phyloP scores from a whole-genome alignment of 495 filamentous ascomycete species.

The Corynascus novoguineensis region DNA sequence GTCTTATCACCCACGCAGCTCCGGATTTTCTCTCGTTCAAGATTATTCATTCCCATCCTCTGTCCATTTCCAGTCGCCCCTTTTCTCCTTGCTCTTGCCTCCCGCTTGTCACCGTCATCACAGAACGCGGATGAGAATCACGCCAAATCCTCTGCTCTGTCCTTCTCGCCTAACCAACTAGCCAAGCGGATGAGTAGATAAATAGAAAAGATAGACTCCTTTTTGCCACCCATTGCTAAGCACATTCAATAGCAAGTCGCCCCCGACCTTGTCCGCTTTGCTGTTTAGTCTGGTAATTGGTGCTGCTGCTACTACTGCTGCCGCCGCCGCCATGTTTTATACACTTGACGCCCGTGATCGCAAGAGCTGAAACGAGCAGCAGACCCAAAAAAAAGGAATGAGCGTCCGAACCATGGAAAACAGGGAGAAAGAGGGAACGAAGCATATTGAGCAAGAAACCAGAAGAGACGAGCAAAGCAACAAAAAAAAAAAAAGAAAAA shows the following conservation, averaged over 20 bases:
- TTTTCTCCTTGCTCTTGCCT: background rate
- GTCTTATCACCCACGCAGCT: background rate
- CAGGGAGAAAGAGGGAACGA: background rate
- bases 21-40: too few species aligned
- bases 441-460: background rate
- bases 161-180: background rate
- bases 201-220: too few species aligned
- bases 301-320: background rate
- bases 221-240: too few species aligned
- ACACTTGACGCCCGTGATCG: background rate
- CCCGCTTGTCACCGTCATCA: background rate
- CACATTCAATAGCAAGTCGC: too few species aligned
- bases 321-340: background rate
- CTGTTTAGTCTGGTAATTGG: background rate
- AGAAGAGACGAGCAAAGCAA: background rate
- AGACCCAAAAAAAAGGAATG: background rate
- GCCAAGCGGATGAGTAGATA: background rate
- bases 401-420: background rate
- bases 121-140: background rate
- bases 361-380: background rate
- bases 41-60: background rate
- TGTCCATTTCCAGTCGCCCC: background rate
- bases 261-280: background rate
- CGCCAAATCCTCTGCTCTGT: background rate
- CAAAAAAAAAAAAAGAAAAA: conserved; percentile 4